Conservation (phyloP, 208 protist species). For the Leishmania gerbilli region DNA sequence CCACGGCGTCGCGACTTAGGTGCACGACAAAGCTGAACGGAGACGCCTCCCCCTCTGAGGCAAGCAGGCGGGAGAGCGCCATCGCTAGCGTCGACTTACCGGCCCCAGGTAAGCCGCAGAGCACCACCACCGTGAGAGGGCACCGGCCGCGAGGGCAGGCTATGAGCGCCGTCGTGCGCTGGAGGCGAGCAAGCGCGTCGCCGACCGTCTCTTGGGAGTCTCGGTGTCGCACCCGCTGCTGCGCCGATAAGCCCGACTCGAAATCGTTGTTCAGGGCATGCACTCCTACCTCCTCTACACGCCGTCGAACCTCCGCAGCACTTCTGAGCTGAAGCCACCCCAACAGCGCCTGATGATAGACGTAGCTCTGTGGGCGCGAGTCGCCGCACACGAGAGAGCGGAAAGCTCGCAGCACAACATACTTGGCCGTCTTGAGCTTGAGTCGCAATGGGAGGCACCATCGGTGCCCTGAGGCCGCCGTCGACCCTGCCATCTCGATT, state of each 20-base stretch:
- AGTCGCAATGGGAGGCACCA: constrained; percentile 67
- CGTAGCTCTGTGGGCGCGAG: constrained; percentile 32
- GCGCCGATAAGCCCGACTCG: constrained; percentile 30
- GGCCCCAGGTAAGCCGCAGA: constrained; percentile 72
- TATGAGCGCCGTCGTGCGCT: constrained; percentile 36
- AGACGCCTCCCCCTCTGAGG: constrained; percentile 7
- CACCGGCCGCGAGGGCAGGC: constrained; percentile 11
- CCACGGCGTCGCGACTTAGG: constrained; percentile 64
- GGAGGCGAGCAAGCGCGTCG: constrained; percentile 41
- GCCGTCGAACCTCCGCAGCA: constrained; percentile 3
- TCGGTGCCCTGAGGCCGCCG: neutral
- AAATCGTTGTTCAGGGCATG: constrained; percentile 43
- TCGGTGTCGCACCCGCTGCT: constrained; percentile 38
- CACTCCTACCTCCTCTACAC: constrained; percentile 37
- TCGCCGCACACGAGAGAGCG: constrained; percentile 71
- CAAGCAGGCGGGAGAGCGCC: constrained; percentile 21
- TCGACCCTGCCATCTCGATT: constrained; percentile 34
- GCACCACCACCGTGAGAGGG: constrained; percentile 54
- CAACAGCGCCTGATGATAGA: constrained; percentile 62
- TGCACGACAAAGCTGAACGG: constrained; percentile 48
- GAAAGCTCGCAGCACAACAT: constrained; percentile 77
- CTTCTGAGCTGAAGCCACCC: constrained; percentile 39
- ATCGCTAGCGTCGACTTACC: constrained; percentile 65
- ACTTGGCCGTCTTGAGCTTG: constrained; percentile 82
- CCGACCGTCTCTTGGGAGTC: constrained; percentile 39